Conservation (phyloP, 352 stramenopile species). For the Phytopythium aichiense region DNA sequence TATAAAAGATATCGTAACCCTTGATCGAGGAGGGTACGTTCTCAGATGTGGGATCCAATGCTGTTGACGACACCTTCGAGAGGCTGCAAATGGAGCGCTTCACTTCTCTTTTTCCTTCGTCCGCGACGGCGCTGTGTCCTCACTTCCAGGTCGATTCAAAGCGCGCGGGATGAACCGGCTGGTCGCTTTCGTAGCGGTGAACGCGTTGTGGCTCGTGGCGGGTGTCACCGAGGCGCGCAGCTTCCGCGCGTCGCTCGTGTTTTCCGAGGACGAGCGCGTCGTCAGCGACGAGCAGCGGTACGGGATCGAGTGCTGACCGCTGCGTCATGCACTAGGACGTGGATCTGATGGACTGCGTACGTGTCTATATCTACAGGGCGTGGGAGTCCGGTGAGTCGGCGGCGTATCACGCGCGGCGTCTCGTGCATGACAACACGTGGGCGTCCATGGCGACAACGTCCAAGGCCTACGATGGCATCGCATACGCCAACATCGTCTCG, state of each 20-base stretch:
- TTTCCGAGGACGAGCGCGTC: constrained; percentile 1
- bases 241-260: constrained; percentile 7
- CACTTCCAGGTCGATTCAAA: not conserved
- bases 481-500: constrained; percentile 54
- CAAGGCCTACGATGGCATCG: constrained; percentile 44
- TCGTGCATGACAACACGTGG: constrained; percentile 69
- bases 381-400: constrained; percentile 6
- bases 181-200: constrained; percentile 1
- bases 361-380: not conserved
- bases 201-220: constrained; percentile 1
- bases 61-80: not conserved
- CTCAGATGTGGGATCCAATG: not conserved
- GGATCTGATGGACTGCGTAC: not conserved
- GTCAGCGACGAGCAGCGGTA: constrained; percentile 3
- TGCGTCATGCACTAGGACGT: not conserved
- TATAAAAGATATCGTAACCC: no score
- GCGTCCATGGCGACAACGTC: constrained; percentile 61
- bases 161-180: not conserved
- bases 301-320: not conserved
- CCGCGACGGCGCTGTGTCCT: not conserved
- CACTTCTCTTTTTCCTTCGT: not conserved
- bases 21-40: not conserved
- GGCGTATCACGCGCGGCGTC: constrained; percentile 45
- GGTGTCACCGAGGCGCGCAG: not conserved
- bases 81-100: not conserved